Evolutionary conservation across 768 basidiomycete species (phyloP).

Genomic region (Suillus subalutaceus): DNA sequence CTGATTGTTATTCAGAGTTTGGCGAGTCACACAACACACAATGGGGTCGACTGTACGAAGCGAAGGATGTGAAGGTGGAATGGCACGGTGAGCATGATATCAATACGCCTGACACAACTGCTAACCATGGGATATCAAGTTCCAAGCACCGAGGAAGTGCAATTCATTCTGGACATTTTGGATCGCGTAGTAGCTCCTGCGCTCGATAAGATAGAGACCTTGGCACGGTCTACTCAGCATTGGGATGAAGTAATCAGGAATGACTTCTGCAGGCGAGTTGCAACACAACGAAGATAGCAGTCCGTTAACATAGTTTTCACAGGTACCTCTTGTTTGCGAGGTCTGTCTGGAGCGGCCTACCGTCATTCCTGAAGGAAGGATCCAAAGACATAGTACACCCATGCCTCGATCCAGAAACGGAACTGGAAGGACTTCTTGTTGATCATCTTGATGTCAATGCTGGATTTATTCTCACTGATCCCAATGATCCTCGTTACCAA

Average conservation of each 20-base stretch:
- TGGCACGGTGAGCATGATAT: conserved; percentile 73
- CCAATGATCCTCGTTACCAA: conserved; percentile 74
- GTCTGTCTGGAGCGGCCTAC: conserved; percentile 77
- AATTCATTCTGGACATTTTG: conserved; percentile 78
- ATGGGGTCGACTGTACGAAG: conserved; percentile 83
- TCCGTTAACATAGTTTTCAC: conserved; percentile 11
- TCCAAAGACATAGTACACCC: conserved; percentile 58
- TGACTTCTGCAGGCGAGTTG: conserved; percentile 78
- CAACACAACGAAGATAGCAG: conserved; percentile 2
- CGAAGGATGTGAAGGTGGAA: conserved; percentile 78
- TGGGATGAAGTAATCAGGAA: conserved; percentile 75
- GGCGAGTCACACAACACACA: conserved; percentile 60
- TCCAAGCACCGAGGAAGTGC: conserved; percentile 60
- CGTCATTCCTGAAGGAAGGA: conserved; percentile 65
- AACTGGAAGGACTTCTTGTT: conserved; percentile 72
- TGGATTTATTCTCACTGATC: conserved; percentile 74
- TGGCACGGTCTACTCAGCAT: conserved; percentile 49
- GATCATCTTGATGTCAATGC: conserved; percentile 68
- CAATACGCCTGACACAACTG: neutral
- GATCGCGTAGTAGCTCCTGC: conserved; percentile 67
- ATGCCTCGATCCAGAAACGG: conserved; percentile 62
- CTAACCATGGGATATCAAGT: conserved; percentile 26
- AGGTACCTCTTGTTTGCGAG: conserved; percentile 73
- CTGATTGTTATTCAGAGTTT: conserved; percentile 48
- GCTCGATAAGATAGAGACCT: conserved; percentile 63